Evolutionary conservation across 2,329 filamentous ascomycete species (phyloP).

Genomic region (Cercospora citrullina): DNA sequence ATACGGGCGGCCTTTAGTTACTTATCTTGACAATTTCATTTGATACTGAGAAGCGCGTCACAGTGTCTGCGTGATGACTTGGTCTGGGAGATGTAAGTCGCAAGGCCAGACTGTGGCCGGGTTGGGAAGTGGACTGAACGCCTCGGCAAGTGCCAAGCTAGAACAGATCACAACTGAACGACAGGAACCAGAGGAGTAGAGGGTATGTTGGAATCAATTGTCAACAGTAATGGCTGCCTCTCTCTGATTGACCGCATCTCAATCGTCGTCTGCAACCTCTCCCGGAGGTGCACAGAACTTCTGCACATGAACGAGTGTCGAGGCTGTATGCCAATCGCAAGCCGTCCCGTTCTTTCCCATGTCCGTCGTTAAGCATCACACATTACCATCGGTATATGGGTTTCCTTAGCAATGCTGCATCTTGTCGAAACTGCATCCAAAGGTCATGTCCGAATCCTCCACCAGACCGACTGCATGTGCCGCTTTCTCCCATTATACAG

Average conservation of each 20-base stretch:
- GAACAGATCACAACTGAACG: neutral
- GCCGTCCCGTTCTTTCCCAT: conserved; percentile 5
- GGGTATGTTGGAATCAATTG: neutral
- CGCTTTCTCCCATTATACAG: conserved; percentile 1
- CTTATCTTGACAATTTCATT: neutral
- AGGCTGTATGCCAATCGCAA: conserved; percentile 2
- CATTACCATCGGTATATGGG: conserved; percentile 24
- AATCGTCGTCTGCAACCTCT: neutral
- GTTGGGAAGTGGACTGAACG: neutral
- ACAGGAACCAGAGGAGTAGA: neutral
- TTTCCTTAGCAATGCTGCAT: conserved; percentile 8
- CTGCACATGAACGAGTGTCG: conserved; percentile 13
- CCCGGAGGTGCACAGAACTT: neutral
- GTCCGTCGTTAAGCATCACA: conserved; percentile 25
- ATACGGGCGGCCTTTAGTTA: neutral
- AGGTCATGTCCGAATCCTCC: neutral
- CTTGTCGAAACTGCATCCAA: conserved; percentile 3
- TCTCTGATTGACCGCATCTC: neutral
- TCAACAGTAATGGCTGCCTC: conserved; percentile 1
- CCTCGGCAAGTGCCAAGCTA: neutral
- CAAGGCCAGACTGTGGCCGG: neutral
- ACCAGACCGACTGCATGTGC: conserved; percentile 1
- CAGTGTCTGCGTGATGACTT: neutral
- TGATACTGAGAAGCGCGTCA: neutral
- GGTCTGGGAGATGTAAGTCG: neutral